Base-by-base conservation (phyloP, 176 grass and related monocot species). In the Leersia perrieri region DNA sequence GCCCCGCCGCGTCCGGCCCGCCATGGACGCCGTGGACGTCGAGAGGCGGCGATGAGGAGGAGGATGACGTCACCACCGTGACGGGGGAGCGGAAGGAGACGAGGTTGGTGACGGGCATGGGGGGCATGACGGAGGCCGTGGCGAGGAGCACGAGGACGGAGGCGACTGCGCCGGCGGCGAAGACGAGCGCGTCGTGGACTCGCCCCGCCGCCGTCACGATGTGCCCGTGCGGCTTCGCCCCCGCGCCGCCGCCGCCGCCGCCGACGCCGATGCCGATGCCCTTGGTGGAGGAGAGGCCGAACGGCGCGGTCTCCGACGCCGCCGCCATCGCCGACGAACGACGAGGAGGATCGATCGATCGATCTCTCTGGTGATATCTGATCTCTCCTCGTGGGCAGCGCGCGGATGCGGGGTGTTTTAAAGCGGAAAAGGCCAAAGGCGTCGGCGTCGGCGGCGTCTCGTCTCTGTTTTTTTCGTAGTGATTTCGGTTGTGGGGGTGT, bases 111-210 rank as follows among this genome's bases (percentile, higher is more conserved):
- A 60, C 27, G 38, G 82, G 79, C 15, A 29, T 0, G 4, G 80
- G 68, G 5, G 45, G 28, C 80, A 84, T 16, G 36, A 77, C 49
- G 23, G 84, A 75, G 1, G 82, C 68, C 28, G 80, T 39, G 5
- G 45, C 61, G 4, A 87, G 63, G 68, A 94, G 82, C 26, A 87
- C n/a, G 38, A 93, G 84, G 13, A 87, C 75, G 9, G 83, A 83
- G 0, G 70, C 76, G 13, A 64, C 74, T n/a, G 88, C 91, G 36
- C 87, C 94, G 30, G 75, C 58, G 20, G 83, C 75, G 87, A 97
- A 90, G 62, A 92, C 65, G 26, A 97, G 44, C 53, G 61, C 84
- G 41, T 90, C 87, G 79, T 77, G 81, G 29, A 29, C 9, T 31
- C 75, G 49, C 0, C 10, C 78, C 36, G 30, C 78, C 36, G 30